phyloP scores from a whole-genome alignment of 2,329 filamentous ascomycete genomes.

The Exophiala spinifera region DNA sequence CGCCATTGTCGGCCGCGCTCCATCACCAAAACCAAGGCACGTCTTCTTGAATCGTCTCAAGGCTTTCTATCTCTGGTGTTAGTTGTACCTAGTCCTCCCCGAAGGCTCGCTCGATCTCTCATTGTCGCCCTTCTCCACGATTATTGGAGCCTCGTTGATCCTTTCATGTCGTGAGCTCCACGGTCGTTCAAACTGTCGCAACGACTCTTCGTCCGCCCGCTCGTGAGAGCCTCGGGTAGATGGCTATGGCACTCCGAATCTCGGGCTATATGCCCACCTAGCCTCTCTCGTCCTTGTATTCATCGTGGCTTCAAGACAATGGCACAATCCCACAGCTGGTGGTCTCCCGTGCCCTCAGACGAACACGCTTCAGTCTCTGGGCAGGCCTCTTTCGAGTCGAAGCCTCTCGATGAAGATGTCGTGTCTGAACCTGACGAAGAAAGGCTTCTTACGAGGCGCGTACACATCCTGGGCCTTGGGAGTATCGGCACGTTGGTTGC shows the following conservation, averaged over 20 bases:
- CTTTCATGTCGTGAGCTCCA: background rate
- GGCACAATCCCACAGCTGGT: slow-evolving; percentile 25
- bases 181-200: slow-evolving; percentile 37
- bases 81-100: too few relatives aligned
- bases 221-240: slow-evolving; percentile 30
- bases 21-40: background rate
- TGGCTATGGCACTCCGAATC: slow-evolving; percentile 6
- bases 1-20: background rate
- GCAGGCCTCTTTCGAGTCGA: slow-evolving; percentile 12
- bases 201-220: slow-evolving; percentile 34
- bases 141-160: background rate
- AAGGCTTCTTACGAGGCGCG: slow-evolving; percentile 43
- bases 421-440: slow-evolving; percentile 19
- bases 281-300: background rate
- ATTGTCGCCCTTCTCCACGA: background rate
- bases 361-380: background rate
- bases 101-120: background rate
- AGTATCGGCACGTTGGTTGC: slow-evolving; percentile 80
- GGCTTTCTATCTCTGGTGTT: too few relatives aligned
- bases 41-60: too few relatives aligned
- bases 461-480: slow-evolving; percentile 76
- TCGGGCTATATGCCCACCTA: background rate
- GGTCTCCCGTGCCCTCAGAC: slow-evolving; percentile 6
- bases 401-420: slow-evolving; percentile 8
- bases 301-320: slow-evolving; percentile 18